Base-by-base conservation (phyloP, 2,329 filamentous ascomycete species). In the Nemania sp. region DNA sequence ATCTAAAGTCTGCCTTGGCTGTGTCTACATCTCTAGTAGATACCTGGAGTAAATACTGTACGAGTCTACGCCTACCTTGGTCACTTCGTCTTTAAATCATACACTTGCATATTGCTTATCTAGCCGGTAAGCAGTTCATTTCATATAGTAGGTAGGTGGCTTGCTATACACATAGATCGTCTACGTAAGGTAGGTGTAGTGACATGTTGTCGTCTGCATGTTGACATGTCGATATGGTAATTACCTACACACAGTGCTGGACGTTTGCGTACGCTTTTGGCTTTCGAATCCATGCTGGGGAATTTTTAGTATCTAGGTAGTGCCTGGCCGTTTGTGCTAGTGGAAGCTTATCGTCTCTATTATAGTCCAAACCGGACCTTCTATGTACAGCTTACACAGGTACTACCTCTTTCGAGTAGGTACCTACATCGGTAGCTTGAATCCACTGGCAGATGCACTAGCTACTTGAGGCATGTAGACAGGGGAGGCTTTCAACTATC, bases 271-370 rank as follows among this genome's bases (percentile, higher is more conserved):
- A 41, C n/a, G 11, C 11, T 18, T 13, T 41, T 10, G 15, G 8
- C 13, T 41, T 15, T 41, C 38, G 18, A 41, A 15, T 41, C 3
- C 35, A 10, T 41, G 13, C 10, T 41, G 11, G 38, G 27, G n/a
- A n/a, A n/a, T 43, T 6, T 27, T n/a, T 35, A 18, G 20, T 35
- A 35, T 11, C 29, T 32, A 32, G 29, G 10, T 32, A 41, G 29
- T 32, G 29, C 26, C 26, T 51, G 57, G 24, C 57, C 57, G 57
- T 60, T 60, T 32, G 32, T 60, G 29, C 47, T 60, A 60, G 56
- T 38, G 43, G 57, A 51, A 60, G n/a, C 43, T 49, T 53, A 61
- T 53, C 47, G 29, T 45, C 5, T 61, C 45, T 41, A 27, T 18
- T 41, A 41, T 52, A 27, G 8, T 8, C 22, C 27, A 52, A 52